Percentiles rank a stretch among this genome's conserved stretches.
These are phyloP conservation scores for Paralagenidium karlingii DNA, from an alignment of 352 stramenopile genomes.

Conservation along the genomic window DNA sequence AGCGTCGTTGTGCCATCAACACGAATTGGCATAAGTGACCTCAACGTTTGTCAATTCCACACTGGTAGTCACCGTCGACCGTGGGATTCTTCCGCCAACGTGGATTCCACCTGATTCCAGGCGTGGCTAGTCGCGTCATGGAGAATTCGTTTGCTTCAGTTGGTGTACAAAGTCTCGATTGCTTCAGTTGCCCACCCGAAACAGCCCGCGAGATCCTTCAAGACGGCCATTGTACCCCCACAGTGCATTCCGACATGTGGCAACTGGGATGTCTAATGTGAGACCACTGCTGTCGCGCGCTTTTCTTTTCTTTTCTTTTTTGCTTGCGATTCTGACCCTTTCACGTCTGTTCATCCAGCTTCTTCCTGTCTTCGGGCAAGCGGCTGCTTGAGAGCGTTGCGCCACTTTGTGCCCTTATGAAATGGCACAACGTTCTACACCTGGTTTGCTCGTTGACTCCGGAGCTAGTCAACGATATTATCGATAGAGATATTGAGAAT, in stretches of 20 bases:
- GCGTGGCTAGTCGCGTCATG: too few relatives aligned
- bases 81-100: too few relatives aligned
- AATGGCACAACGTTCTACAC: conserved; percentile 24
- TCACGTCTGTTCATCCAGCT: too few relatives aligned
- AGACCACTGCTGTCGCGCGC: conserved; percentile 3
- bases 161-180: too few relatives aligned
- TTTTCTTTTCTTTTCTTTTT: not conserved
- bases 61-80: too few relatives aligned
- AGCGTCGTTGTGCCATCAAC: too few relatives aligned
- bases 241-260: conserved; percentile 44
- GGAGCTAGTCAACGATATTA: conserved; percentile 18
- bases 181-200: conserved; percentile 40
- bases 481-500: conserved; percentile 16
- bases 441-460: conserved; percentile 43
- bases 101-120: too few relatives aligned
- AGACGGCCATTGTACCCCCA: conserved; percentile 26
- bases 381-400: conserved; percentile 25
- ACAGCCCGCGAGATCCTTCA: conserved; percentile 28
- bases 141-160: too few relatives aligned
- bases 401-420: conserved; percentile 24
- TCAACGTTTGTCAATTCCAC: too few relatives aligned
- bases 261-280: conserved; percentile 68
- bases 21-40: too few relatives aligned
- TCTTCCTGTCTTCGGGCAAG: conserved; percentile 26
- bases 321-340: not conserved